Conservation (phyloP, 129 eudicot genomes). For the Artemisia argyi region DNA sequence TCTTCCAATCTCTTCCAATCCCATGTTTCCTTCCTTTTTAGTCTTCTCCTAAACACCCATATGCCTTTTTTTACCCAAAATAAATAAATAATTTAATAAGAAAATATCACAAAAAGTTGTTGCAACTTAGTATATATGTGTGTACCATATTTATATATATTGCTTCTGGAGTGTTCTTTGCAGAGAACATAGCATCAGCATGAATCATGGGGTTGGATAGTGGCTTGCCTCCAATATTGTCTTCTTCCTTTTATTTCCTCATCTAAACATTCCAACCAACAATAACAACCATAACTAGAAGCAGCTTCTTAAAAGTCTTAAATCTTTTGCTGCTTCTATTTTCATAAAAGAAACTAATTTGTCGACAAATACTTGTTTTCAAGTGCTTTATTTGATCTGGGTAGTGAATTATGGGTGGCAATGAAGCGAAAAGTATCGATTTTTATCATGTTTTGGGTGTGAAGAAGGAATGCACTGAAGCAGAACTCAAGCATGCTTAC, state of each 20-base stretch:
- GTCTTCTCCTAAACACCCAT: slow-evolving; percentile 11
- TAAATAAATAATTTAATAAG: neutral
- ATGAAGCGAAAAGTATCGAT: slow-evolving; percentile 38
- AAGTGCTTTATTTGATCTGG: slow-evolving; percentile 5
- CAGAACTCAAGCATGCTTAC: slow-evolving; percentile 75
- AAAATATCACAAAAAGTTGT: slow-evolving; percentile 9
- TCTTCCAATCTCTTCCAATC: slow-evolving; percentile 13
- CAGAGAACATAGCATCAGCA: slow-evolving; percentile 15
- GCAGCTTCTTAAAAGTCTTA: neutral
- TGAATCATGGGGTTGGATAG: slow-evolving; percentile 3
- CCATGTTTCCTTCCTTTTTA: neutral
- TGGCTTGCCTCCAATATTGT: neutral
- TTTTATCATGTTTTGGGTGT: slow-evolving; percentile 74
- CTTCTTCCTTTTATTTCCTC: neutral
- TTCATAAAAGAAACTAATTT: neutral
- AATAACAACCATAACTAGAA: neutral
- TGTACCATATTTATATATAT: neutral
- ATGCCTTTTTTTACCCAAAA: neutral
- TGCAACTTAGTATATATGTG: slow-evolving; percentile 18
- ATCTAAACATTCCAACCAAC: neutral
- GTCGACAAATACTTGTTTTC: neutral
- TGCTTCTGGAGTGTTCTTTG: slow-evolving; percentile 27
- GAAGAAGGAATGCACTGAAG: slow-evolving; percentile 70
- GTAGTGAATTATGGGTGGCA: slow-evolving; percentile 42
- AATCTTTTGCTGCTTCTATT: neutral